Conservation (phyloP, 2,329 filamentous ascomycete genomes). For the Colletotrichum chlorophyti region DNA sequence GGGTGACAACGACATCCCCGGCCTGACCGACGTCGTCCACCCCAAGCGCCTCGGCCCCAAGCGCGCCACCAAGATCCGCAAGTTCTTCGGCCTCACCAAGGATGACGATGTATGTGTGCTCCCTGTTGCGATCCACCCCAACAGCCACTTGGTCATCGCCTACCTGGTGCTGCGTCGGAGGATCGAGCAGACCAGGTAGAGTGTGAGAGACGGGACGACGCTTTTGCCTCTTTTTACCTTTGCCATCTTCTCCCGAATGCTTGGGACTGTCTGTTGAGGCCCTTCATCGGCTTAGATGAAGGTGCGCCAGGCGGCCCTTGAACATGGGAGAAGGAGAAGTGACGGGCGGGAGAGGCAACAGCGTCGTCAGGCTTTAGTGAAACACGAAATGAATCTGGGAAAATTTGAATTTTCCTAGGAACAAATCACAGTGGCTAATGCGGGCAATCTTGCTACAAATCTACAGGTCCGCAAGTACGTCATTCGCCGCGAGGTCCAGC, state of each 20-base stretch:
- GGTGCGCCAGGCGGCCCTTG: constrained; percentile 11
- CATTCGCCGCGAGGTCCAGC: constrained; percentile 97
- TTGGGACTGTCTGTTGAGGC: constrained; percentile 27
- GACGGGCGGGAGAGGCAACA: neutral
- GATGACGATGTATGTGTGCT: constrained; percentile 95
- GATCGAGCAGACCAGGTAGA: constrained; percentile 59
- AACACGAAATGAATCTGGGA: too few species aligned
- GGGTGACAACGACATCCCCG: constrained; percentile 92
- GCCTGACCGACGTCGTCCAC: constrained; percentile 96
- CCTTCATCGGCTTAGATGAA: too few species aligned
- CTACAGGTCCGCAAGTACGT: constrained; percentile 97
- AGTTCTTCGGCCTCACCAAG: constrained; percentile 99
- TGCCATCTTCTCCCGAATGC: neutral
- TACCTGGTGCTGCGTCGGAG: constrained; percentile 63
- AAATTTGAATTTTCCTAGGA: too few species aligned
- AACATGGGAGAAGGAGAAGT: neutral
- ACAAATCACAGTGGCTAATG: constrained; percentile 40
- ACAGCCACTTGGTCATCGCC: constrained; percentile 71
- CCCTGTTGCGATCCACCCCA: constrained; percentile 46
- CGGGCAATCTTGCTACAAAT: constrained; percentile 33
- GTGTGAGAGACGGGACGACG: constrained; percentile 57
- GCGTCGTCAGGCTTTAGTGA: constrained; percentile 24
- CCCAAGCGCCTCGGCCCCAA: constrained; percentile 99
- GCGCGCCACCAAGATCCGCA: constrained; percentile 99
- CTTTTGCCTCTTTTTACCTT: constrained; percentile 20